A percentile compares a stretch with the other conserved stretches of the same genome.
phyloP scores from a whole-genome alignment of 192 early-diverging fungal genomes.

The Rhizophagus clarus region DNA sequence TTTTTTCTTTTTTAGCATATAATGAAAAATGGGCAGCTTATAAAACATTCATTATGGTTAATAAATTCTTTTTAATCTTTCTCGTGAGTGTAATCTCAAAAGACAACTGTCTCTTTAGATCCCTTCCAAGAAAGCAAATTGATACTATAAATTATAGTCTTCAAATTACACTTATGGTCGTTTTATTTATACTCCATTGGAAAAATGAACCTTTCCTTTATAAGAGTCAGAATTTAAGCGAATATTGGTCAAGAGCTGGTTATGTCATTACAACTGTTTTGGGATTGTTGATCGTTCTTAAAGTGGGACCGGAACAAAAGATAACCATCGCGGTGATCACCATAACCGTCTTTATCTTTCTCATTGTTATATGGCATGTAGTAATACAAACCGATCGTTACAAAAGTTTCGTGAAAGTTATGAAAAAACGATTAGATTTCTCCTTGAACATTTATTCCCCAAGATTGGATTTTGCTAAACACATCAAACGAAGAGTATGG shows the following conservation, averaged over 20 bases:
- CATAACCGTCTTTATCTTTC: constrained; percentile 36
- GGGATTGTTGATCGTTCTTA: constrained; percentile 54
- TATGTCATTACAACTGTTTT: constrained; percentile 48
- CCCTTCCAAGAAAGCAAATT: constrained; percentile 44
- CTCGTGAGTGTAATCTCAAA: constrained; percentile 55
- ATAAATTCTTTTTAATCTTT: constrained; percentile 55
- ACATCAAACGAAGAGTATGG: constrained; percentile 59
- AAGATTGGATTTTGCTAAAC: constrained; percentile 42
- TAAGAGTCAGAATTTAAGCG: constrained; percentile 55
- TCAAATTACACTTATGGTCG: constrained; percentile 50
- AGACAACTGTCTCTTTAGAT: constrained; percentile 64
- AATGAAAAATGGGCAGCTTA: constrained; percentile 50
- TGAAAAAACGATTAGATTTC: constrained; percentile 48
- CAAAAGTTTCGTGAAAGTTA: not conserved
- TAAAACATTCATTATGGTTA: constrained; percentile 57
- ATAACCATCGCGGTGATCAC: constrained; percentile 48
- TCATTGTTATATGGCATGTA: constrained; percentile 46
- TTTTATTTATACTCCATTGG: constrained; percentile 59
- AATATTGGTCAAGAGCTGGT: constrained; percentile 48
- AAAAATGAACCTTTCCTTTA: constrained; percentile 61
- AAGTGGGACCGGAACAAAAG: constrained; percentile 47
- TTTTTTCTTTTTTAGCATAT: constrained; percentile 35
- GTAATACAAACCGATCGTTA: constrained; percentile 44
- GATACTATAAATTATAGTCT: constrained; percentile 50
- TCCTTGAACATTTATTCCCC: constrained; percentile 56